phyloP scores from a whole-genome alignment of 2,329 filamentous ascomycete genomes.

The Leptoxyphium fumago region DNA sequence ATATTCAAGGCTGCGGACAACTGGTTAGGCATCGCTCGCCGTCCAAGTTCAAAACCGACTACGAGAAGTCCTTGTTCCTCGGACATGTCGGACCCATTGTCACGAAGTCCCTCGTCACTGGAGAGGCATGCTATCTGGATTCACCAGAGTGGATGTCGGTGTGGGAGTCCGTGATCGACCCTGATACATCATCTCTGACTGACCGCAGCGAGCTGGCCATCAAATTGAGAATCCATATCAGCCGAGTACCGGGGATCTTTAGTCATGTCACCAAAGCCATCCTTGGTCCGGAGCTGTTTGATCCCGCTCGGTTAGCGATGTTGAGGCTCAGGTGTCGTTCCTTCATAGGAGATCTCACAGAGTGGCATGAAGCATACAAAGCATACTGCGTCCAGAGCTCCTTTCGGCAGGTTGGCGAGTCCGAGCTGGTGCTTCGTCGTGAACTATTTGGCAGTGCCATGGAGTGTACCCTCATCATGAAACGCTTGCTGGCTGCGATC shows the following conservation, averaged over 20 bases:
- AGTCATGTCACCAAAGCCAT: conserved; percentile 7
- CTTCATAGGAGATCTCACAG: conserved; percentile 5
- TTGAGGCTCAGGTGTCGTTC: conserved; percentile 4
- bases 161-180: conserved; percentile 8
- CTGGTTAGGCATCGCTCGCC: conserved; percentile 20
- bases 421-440: conserved; percentile 10
- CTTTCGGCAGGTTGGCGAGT: conserved; percentile 4
- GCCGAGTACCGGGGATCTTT: conserved; percentile 11
- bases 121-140: conserved; percentile 18
- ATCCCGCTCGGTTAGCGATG: conserved; percentile 2
- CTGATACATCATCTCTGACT: conserved; percentile 6
- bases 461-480: conserved; percentile 10
- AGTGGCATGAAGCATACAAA: conserved; percentile 14
- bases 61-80: conserved; percentile 23
- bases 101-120: conserved; percentile 11
- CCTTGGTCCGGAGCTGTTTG: conserved; percentile 4
- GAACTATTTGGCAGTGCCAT: conserved; percentile 12
- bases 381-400: conserved; percentile 9
- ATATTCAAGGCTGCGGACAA: conserved; percentile 19
- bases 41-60: conserved; percentile 18
- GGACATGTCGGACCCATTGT: conserved; percentile 20
- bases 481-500: conserved; percentile 10
- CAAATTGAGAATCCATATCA: conserved; percentile 10
- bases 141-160: conserved; percentile 16
- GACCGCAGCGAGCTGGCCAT: conserved; percentile 12